A percentile compares a stretch with the other conserved stretches of the same genome.
These are phyloP conservation scores for Antitrichia curtipendula DNA, from an alignment of 225 moss, liverwort and hornwort species.

Conservation along the genomic window DNA sequence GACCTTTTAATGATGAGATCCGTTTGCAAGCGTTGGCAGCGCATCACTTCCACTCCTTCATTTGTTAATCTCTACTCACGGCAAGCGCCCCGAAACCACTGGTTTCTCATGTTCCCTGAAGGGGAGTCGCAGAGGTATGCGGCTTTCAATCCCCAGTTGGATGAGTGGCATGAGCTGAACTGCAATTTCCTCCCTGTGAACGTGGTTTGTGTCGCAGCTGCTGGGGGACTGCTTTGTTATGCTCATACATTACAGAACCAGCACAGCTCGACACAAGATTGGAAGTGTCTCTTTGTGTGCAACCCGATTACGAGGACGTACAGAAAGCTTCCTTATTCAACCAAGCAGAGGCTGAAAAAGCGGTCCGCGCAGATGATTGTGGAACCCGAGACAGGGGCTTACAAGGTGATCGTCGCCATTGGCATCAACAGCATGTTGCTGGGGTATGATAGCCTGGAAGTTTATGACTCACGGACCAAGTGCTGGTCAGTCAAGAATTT, in stretches of 20 bases:
- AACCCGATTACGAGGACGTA: slow-evolving; percentile 27
- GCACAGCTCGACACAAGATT: slow-evolving; percentile 21
- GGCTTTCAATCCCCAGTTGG: slow-evolving; percentile 17
- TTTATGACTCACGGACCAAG: slow-evolving; percentile 15
- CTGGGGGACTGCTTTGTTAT: slow-evolving; percentile 27
- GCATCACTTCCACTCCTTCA: slow-evolving; percentile 8
- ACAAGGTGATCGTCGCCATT: slow-evolving; percentile 30
- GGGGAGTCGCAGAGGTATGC: slow-evolving; percentile 17
- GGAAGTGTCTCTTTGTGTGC: slow-evolving; percentile 28
- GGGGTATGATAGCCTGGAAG: slow-evolving; percentile 12
- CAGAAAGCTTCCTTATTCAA: slow-evolving; percentile 15
- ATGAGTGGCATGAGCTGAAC: slow-evolving; percentile 26
- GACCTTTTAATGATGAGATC: slow-evolving; percentile 11
- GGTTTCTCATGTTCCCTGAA: slow-evolving; percentile 31
- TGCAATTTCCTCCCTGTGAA: slow-evolving; percentile 23
- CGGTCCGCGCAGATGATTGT: slow-evolving; percentile 21
- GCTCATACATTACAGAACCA: slow-evolving; percentile 18
- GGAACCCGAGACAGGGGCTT: slow-evolving; percentile 11
- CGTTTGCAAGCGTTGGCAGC: slow-evolving; percentile 25
- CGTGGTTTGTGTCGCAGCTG: slow-evolving; percentile 22
- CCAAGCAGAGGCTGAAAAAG: slow-evolving; percentile 20
- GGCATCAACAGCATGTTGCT: slow-evolving; percentile 24
- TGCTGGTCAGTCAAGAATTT: slow-evolving; percentile 26
- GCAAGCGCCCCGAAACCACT: not conserved
- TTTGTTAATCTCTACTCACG: slow-evolving; percentile 5